Conservation (phyloP, 768 basidiomycete species). For the Rhodocollybia butyracea region DNA sequence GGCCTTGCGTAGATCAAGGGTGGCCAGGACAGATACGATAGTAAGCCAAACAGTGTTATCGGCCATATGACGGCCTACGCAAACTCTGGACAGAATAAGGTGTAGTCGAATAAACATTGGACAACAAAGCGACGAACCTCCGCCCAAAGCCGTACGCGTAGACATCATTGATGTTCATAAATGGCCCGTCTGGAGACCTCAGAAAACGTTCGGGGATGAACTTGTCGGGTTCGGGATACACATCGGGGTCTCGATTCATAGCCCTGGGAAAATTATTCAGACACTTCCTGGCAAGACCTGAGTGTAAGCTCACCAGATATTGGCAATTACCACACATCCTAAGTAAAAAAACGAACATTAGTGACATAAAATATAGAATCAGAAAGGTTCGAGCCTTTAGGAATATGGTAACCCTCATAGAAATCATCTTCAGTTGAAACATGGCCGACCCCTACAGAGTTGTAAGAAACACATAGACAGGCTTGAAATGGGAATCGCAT, state of each 20-base stretch:
- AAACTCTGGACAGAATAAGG: background rate
- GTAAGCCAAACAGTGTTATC: conserved; percentile 3
- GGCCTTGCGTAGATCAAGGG: background rate
- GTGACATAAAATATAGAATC: background rate
- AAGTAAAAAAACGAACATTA: background rate
- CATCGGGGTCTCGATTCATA: conserved; percentile 8
- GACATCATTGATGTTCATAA: background rate
- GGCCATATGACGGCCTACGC: conserved; percentile 1
- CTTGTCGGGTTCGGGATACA: conserved; percentile 6
- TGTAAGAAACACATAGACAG: background rate
- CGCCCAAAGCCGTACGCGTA: conserved; percentile 13
- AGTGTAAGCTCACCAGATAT: conserved; percentile 4
- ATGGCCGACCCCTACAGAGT: conserved; percentile 13
- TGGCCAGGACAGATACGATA: background rate
- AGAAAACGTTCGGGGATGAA: conserved; percentile 1
- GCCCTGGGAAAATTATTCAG: background rate
- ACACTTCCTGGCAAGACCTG: background rate
- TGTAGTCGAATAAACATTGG: background rate
- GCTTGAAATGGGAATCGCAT: background rate
- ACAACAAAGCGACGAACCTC: conserved; percentile 1
- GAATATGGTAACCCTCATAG: conserved; percentile 23
- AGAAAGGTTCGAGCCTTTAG: conserved; percentile 4
- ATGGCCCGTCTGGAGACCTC: background rate
- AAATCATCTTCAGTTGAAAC: conserved; percentile 22
- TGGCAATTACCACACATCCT: conserved; percentile 18